Percentiles rank a stretch among this genome's conserved stretches.
These are phyloP conservation scores for Hygrophorus pudorinus DNA, from an alignment of 768 basidiomycete genomes.

Conservation along the genomic window DNA sequence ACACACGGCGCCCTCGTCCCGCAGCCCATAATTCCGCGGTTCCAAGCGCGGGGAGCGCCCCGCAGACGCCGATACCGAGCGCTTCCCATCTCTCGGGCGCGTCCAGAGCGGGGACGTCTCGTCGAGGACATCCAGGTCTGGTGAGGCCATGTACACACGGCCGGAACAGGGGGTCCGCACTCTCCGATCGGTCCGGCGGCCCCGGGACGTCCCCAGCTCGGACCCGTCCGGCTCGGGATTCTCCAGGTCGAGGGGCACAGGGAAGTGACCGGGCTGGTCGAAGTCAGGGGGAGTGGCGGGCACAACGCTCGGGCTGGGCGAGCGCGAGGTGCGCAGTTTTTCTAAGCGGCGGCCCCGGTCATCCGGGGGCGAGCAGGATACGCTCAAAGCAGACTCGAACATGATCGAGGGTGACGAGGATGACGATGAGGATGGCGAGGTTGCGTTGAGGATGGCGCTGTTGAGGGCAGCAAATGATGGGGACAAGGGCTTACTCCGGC, in stretches of 20 bases:
- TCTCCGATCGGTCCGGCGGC: conserved; percentile 8
- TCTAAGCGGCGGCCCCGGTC: conserved; percentile 24
- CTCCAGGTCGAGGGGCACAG: conserved; percentile 15
- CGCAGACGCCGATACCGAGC: too few species aligned
- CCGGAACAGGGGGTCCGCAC: too few species aligned
- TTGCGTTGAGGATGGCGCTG: conserved; percentile 17
- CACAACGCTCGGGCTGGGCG: conserved; percentile 36
- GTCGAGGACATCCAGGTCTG: too few species aligned
- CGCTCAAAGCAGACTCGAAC: conserved; percentile 14
- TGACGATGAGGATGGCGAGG: conserved; percentile 14
- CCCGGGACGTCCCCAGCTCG: conserved; percentile 12
- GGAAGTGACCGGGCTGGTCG: conserved; percentile 9
- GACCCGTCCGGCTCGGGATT: conserved; percentile 3
- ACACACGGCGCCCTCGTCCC: too few species aligned
- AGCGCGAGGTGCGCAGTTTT: conserved; percentile 25
- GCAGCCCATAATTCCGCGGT: too few species aligned
- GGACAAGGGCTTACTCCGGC: conserved; percentile 27
- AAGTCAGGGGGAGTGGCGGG: conserved; percentile 36
- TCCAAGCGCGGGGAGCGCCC: too few species aligned
- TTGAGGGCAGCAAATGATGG: conserved; percentile 18
- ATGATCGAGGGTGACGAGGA: conserved; percentile 18
- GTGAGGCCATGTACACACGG: too few species aligned
- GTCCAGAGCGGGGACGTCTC: too few species aligned
- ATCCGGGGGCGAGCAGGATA: conserved; percentile 11
- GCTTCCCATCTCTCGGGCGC: too few species aligned